Evolutionary conservation across 1,284 basidiomycete genomes (phyloP).

Genomic region (Cutaneotrichosporon arboriforme): DNA sequence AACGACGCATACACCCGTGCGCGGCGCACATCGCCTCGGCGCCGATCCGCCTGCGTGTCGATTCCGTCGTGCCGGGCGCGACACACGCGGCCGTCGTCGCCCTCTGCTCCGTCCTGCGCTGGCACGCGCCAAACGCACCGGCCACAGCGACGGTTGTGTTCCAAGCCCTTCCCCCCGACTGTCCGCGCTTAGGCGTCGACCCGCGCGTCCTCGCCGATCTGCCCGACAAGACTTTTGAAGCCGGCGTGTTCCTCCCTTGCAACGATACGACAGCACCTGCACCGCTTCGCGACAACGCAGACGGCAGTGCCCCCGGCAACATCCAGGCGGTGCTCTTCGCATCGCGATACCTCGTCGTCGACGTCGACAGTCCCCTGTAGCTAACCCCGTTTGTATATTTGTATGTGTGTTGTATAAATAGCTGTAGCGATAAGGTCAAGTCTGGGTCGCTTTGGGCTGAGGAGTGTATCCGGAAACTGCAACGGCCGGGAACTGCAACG

Average conservation of each 20-base stretch:
- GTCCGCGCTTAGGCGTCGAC: constrained; percentile 28
- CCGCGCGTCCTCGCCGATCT: constrained; percentile 12
- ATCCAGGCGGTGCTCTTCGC: constrained; percentile 21
- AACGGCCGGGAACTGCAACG: too few relatives aligned
- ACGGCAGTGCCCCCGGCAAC: too few relatives aligned
- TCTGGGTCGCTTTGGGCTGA: too few relatives aligned
- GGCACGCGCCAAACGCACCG: not conserved
- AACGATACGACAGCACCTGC: constrained; percentile 15
- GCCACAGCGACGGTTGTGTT: constrained; percentile 16
- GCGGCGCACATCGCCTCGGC: constrained; percentile 12
- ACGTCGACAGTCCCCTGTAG: too few relatives aligned
- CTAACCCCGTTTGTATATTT: too few relatives aligned
- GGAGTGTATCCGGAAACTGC: too few relatives aligned
- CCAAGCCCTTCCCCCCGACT: constrained; percentile 24
- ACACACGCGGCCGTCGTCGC: constrained; percentile 21
- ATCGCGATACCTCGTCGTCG: constrained; percentile 34
- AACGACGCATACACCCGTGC: constrained; percentile 6
- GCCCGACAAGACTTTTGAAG: constrained; percentile 16
- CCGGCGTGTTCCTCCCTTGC: constrained; percentile 28
- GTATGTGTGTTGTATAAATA: too few relatives aligned
- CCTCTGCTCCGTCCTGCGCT: constrained; percentile 13
- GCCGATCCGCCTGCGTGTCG: constrained; percentile 9
- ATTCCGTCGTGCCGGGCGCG: constrained; percentile 5
- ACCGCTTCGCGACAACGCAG: not conserved
- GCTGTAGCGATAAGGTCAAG: too few relatives aligned